Evolutionary conservation across 2,329 filamentous ascomycete genomes (phyloP), one percentile per base, ranked within the genome.

Genomic region (Stachybotrys chlorohalonatus): DNA sequence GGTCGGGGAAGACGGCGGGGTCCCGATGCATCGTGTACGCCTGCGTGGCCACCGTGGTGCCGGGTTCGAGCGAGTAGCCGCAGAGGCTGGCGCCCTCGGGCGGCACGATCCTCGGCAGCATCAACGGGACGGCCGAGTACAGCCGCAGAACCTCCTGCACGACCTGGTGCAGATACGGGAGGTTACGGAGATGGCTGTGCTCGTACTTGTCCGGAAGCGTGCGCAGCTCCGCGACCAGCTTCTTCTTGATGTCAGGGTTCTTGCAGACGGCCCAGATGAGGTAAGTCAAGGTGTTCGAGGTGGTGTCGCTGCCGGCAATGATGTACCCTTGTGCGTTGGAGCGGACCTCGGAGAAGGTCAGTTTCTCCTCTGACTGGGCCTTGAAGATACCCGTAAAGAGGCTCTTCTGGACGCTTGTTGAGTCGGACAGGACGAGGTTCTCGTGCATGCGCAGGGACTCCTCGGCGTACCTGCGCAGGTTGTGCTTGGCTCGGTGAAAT

Each of bases 241-340:
- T 11, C 11, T 17, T 15, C 32, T 31, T 54, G 54, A 47, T 51
- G 24, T 24, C 15, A 5, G 1, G 32, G 45, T 17, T 47, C 39
- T 30, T 47, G 32, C 51, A 57, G 31, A 57, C 53, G 11, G 62
- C 58, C 70, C 71, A 78, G 6, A 73, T 58, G 1, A 76, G 60
- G 54, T 78, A 80, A 0, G 76, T 79, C 49, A 80, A 55, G 0
- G 75, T 75, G 5, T 71, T 67, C 0, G 77, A 71, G 0, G 77
- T 79, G 0, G 78, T 81, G 48, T 79, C 77, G 24, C 70, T 75
- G 0, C 77, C 78, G 1, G 75, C 78, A 3, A 75, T 53, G 48
- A 80, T 78, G 54, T 75, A 75, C 0, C 55, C 61, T 4, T 66
- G 62, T 0, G 75, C 75, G 57, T 58, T 53, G 46, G 51, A 49